Percentiles rank a stretch among this genome's conserved stretches.
Conservation (phyloP, 1,284 basidiomycete species). For the Ganoderma multipileum region DNA sequence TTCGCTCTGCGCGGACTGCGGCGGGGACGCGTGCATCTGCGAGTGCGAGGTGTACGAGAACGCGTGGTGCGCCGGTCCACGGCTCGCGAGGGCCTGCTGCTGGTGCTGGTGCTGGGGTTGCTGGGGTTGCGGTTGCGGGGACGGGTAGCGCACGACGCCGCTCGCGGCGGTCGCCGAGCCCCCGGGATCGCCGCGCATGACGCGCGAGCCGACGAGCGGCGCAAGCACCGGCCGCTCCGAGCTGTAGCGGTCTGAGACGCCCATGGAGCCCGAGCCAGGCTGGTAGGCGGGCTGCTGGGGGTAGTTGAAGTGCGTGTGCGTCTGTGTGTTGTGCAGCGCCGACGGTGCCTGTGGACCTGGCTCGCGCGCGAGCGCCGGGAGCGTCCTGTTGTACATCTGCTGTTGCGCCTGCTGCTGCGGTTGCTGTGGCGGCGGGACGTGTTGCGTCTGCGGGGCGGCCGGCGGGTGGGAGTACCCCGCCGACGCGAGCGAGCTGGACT, state of each 20-base stretch:
- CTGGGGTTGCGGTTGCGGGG: conserved; percentile 16
- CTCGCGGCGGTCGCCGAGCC: background rate
- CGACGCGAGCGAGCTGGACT: conserved; percentile 28
- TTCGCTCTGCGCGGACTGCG: conserved; percentile 3
- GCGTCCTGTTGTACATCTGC: conserved; percentile 20
- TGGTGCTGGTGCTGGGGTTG: conserved; percentile 3
- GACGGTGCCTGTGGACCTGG: conserved; percentile 16
- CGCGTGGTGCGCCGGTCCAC: conserved; percentile 17
- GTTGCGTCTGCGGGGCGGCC: conserved; percentile 15
- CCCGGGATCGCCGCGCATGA: conserved; percentile 20
- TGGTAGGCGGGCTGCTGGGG: conserved; percentile 11
- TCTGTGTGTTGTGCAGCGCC: conserved; percentile 8
- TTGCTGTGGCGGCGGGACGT: conserved; percentile 8
- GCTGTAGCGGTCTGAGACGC: conserved; percentile 1
- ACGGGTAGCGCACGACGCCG: conserved; percentile 15
- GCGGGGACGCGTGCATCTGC: conserved; percentile 4
- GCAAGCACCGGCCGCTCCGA: conserved; percentile 35
- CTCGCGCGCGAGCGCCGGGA: conserved; percentile 23
- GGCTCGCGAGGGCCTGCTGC: conserved; percentile 19
- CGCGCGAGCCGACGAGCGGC: conserved; percentile 32
- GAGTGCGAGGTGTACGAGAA: conserved; percentile 24
- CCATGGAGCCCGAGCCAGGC: conserved; percentile 8
- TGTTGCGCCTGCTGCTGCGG: conserved; percentile 13
- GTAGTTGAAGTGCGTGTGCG: conserved; percentile 21
- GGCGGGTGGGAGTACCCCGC: conserved; percentile 29